Percentiles rank a stretch among this genome's conserved stretches.
These are phyloP conservation scores for Phytopythium ostracodes DNA, from an alignment of 352 stramenopile species.

Conservation along the genomic window DNA sequence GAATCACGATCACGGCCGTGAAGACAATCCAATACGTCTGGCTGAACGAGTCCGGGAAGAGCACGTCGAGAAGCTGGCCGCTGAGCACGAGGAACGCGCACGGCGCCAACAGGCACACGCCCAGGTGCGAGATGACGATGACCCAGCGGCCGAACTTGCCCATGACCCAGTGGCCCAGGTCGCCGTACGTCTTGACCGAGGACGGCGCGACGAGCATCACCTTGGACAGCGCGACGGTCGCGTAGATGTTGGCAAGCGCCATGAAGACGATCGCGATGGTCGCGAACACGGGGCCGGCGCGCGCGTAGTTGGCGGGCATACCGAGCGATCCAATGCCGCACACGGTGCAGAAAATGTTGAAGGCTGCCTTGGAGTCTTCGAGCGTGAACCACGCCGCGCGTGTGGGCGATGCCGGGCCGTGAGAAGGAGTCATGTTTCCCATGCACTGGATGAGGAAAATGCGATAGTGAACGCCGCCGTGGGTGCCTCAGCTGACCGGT, in stretches of 20 bases:
- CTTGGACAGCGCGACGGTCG: constrained; percentile 28
- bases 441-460: neutral
- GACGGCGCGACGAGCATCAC: constrained; percentile 32
- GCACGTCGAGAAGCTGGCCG: constrained; percentile 23
- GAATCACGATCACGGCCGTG: constrained; percentile 22
- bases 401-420: neutral
- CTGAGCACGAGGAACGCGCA: constrained; percentile 35
- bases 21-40: constrained; percentile 26
- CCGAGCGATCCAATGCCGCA: constrained; percentile 37
- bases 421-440: neutral
- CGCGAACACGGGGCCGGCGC: constrained; percentile 31
- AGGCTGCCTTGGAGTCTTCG: constrained; percentile 34
- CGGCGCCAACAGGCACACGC: constrained; percentile 22
- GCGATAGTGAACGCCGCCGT: neutral
- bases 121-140: constrained; percentile 22
- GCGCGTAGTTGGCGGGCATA: constrained; percentile 47
- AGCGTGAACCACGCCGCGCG: constrained; percentile 21
- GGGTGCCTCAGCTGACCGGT: neutral
- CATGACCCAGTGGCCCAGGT: constrained; percentile 35
- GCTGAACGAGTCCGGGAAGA: constrained; percentile 33
- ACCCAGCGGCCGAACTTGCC: constrained; percentile 28
- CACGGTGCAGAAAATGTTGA: constrained; percentile 31
- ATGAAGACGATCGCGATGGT: constrained; percentile 38
- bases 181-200: constrained; percentile 32
- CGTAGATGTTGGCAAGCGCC: constrained; percentile 40